Evolutionary conservation across 148 eudicot species (phyloP), one percentile per base, ranked within the genome.

Genomic region (Vaccinium darrowii): DNA sequence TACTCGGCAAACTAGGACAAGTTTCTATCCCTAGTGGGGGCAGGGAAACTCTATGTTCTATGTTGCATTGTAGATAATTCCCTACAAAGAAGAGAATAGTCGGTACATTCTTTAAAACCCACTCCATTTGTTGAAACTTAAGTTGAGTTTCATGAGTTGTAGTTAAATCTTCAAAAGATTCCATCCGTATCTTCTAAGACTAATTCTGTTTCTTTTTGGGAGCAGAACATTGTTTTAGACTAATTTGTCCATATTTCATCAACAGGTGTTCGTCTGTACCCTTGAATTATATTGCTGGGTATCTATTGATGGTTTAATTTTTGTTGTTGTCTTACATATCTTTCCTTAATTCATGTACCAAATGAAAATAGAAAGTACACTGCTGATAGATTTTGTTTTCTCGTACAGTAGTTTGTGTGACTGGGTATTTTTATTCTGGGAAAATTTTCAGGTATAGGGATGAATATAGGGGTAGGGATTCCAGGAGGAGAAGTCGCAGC

Each of bases 401-500:
- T 27, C n/a, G 50, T 25, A 33, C 23, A 67, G 74, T 69, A 3
- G 39, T 69, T 23, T 52, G 13, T 43, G 52, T 60, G 25, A 43
- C 58, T 51, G 47, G 58, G 7, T 8, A 15, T 6, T 71, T 60
- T 58, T 16, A 2, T 65, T 2, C 36, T 54, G 71, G 18, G 33
- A 72, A 49, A 65, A 53, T 4, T 79, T 83, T 80, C 84, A 90
- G 96, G 89, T 72, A 85, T 79, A 89, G 95, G 77, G 92, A 92
- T 91, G 95, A 91, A 43, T 84, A 90, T 71, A 90, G 88, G 60
- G 87, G 82, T 73, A 88, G 86, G 84, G 94, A 89, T 78, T 85
- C 85, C 82, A 90, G 93, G 88, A 90, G 91, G 87, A 90, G 93
- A 86, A 91, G 95, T 72, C 94, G 93, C 25, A 95, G 98, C 76